A percentile compares a stretch with the other conserved stretches of the same genome.
Evolutionary conservation across 768 basidiomycete species (phyloP).

Genomic region (Baorangia bicolor): DNA sequence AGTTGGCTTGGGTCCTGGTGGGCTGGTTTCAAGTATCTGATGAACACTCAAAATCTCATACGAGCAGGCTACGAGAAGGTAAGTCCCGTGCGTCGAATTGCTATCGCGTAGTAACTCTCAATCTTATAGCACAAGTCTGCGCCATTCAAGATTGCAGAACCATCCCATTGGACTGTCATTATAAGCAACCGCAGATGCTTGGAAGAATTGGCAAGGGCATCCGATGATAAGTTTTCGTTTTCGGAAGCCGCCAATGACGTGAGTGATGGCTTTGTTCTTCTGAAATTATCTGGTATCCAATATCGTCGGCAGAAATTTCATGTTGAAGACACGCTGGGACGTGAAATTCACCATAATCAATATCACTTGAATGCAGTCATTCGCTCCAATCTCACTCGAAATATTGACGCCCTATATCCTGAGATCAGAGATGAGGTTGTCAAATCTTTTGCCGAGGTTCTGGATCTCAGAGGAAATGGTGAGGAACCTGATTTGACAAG

Average conservation of each 20-base stretch:
- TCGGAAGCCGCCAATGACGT: slow-evolving; percentile 35
- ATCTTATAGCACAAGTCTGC: too few species aligned
- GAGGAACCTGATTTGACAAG: background rate
- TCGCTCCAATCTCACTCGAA: slow-evolving; percentile 34
- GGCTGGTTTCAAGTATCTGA: too few species aligned
- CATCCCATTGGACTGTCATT: slow-evolving; percentile 41
- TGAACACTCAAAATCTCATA: too few species aligned
- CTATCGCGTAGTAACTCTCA: too few species aligned
- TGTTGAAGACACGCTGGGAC: slow-evolving; percentile 39
- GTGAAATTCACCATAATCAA: slow-evolving; percentile 30
- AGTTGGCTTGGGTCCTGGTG: too few species aligned
- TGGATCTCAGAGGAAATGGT: slow-evolving; percentile 29
- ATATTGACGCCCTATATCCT: slow-evolving; percentile 37
- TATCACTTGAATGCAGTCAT: too few species aligned
- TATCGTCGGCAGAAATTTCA: slow-evolving; percentile 44
- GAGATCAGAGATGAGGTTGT: slow-evolving; percentile 47
- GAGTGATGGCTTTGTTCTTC: background rate
- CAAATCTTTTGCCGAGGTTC: slow-evolving; percentile 38
- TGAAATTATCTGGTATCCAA: too few species aligned
- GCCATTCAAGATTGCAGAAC: background rate
- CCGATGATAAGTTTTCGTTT: slow-evolving; percentile 40
- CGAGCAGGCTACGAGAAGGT: too few species aligned
- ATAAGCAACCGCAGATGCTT: slow-evolving; percentile 31
- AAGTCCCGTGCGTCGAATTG: too few species aligned
- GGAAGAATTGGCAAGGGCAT: slow-evolving; percentile 40